phyloP scores from a whole-genome alignment of 768 basidiomycete genomes.

The Sporobolomyces roseus region DNA sequence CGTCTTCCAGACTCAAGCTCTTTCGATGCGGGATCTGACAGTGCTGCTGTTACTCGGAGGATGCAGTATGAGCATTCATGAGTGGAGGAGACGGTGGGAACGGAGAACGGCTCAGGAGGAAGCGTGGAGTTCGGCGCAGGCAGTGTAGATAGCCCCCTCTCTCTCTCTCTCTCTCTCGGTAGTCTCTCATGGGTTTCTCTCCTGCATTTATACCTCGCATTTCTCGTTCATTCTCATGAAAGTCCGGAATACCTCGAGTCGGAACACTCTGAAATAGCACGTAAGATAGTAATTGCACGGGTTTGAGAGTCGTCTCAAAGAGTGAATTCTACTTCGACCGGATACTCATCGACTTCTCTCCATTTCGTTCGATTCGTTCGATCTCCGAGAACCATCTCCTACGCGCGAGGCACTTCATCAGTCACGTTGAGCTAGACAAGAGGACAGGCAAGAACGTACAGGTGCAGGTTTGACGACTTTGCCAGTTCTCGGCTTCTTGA shows the following conservation, averaged over 20 bases:
- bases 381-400: conserved; percentile 10
- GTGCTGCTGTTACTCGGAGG: conserved; percentile 65
- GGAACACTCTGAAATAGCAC: no score
- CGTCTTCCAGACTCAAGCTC: conserved; percentile 87
- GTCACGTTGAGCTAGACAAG: no score
- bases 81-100: conserved; percentile 39
- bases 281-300: no score
- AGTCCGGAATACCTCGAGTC: no score
- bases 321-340: conserved; percentile 5
- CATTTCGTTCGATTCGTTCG: conserved; percentile 15
- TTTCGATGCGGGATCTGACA: conserved; percentile 64
- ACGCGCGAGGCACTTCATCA: not conserved
- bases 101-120: conserved; percentile 25
- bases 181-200: no score
- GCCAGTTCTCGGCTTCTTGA: no score
- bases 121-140: conserved; percentile 34
- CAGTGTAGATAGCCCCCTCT: not conserved
- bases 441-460: no score
- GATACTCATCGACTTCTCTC: conserved; percentile 19
- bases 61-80: conserved; percentile 40
- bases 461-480: not conserved
- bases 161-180: no score
- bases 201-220: conserved; percentile 20
- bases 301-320: not conserved
- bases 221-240: not conserved